Evolutionary conservation across 306 rosid genomes (phyloP).

Genomic region (Trichosanthes cucumerina): DNA sequence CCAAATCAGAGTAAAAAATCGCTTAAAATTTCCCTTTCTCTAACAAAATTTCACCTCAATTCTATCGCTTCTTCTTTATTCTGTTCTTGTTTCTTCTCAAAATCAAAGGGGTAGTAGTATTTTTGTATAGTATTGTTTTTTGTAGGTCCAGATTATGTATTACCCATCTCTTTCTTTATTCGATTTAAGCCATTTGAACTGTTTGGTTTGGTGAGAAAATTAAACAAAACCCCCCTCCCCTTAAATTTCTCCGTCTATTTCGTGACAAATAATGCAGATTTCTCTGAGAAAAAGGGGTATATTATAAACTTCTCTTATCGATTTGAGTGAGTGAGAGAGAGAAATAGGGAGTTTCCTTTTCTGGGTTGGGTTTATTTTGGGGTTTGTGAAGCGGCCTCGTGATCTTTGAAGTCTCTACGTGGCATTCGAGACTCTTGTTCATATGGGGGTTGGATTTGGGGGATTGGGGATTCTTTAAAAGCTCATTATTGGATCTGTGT

Average conservation of each 20-base stretch:
- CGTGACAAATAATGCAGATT: constrained; percentile 13
- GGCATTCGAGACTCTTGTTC: background rate
- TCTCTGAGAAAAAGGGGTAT: background rate
- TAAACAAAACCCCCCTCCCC: background rate
- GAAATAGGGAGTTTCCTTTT: background rate
- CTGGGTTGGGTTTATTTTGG: constrained; percentile 9
- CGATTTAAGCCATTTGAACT: background rate
- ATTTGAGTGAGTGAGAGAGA: background rate
- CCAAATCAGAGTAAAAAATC: background rate
- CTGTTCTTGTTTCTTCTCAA: background rate
- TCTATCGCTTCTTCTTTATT: background rate
- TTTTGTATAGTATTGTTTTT: too few species aligned
- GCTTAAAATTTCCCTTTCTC: background rate
- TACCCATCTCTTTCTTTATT: background rate
- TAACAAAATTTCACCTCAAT: background rate
- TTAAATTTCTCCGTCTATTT: constrained; percentile 15
- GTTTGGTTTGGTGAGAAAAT: background rate
- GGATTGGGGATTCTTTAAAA: background rate
- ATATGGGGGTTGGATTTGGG: background rate
- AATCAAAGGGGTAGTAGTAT: background rate
- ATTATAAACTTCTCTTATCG: background rate
- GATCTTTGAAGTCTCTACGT: background rate
- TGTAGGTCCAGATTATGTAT: background rate
- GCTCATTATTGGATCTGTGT: background rate
- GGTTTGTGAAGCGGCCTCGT: constrained; percentile 1